Base-by-base conservation (phyloP, 2,329 filamentous ascomycete genomes). In the Zalaria obscura region DNA sequence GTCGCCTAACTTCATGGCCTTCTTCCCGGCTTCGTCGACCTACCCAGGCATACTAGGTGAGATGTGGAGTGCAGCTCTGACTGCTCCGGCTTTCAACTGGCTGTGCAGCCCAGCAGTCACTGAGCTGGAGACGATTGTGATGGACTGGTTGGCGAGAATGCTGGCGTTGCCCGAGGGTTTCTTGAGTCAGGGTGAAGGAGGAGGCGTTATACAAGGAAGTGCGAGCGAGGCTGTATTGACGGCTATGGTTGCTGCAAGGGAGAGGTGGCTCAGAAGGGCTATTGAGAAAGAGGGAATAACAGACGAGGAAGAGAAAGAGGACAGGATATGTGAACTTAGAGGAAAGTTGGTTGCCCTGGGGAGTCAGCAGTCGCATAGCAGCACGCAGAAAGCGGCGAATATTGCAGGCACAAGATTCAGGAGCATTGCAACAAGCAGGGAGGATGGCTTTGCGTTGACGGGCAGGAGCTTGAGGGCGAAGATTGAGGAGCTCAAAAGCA, bases 31-130 rank as follows among this genome's bases (percentile, higher is more conserved):
- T 39, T 78, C 76, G 25, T 78, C 80, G 40, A 84, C 81, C 31
- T 95, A 81, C 57, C 87, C 89, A 0, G 76, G 79, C 27, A 89
- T 94, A 60, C 72, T 96, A 7, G 89, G 86, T 18, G 89, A 96
- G 64, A 78, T 96, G 67, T 96, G 94, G 68, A 85, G 78, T 35
- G 80, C 84, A 4, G 82, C 86, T 5, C 88, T 95, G 63, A 91
- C 79, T 8, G 84, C 84, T 10, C 86, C 89, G 1, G 86, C 86
- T 33, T 96, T 96, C 70, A 96, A 96, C 64, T 96, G 89, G 89
- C 78, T 95, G 48, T 95, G 89, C 64, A 87, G 80, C 4, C 89
- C 89, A 1, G 87, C 83, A 5, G 80, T 91, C 11, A 96, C 89
- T 0, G 89, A 96, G 65, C 73, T 96, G 38, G 89, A 96, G 68